Evolutionary conservation across 305 asterid genomes (phyloP).

Genomic region (Solanum hybrid): DNA sequence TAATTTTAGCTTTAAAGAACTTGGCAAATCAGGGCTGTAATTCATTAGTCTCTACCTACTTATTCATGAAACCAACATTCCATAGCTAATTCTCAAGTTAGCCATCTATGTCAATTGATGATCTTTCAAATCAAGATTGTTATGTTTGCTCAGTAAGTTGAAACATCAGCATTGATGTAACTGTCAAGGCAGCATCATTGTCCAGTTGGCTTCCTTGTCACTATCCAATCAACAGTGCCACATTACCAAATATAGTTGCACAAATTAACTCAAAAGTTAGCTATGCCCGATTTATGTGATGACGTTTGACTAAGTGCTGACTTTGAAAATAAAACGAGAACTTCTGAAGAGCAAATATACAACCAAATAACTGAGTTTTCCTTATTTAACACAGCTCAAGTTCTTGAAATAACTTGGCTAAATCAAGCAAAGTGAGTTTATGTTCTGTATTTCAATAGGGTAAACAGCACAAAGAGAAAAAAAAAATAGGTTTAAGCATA

Average conservation of each 20-base stretch:
- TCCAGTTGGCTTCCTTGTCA: neutral
- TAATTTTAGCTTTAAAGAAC: neutral
- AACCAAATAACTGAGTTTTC: neutral
- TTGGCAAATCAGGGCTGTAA: neutral
- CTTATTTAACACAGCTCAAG: neutral
- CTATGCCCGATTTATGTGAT: neutral
- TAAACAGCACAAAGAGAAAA: neutral
- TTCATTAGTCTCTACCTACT: neutral
- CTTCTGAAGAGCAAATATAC: neutral
- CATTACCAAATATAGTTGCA: neutral
- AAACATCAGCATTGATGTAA: neutral
- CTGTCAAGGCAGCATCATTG: neutral
- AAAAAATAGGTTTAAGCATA: neutral
- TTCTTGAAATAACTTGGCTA: neutral
- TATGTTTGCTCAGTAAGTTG: neutral
- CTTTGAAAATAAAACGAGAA: neutral
- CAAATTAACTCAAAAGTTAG: neutral
- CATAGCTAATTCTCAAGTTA: neutral
- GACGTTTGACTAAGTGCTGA: accelerated
- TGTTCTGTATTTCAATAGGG: neutral
- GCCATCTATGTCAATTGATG: neutral
- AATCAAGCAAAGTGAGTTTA: neutral
- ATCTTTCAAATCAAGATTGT: neutral
- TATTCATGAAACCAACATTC: neutral
- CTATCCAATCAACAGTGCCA: neutral